Evolutionary conservation across 1,139 yeast genomes (phyloP).

Genomic region (Pneumocystis murina): DNA sequence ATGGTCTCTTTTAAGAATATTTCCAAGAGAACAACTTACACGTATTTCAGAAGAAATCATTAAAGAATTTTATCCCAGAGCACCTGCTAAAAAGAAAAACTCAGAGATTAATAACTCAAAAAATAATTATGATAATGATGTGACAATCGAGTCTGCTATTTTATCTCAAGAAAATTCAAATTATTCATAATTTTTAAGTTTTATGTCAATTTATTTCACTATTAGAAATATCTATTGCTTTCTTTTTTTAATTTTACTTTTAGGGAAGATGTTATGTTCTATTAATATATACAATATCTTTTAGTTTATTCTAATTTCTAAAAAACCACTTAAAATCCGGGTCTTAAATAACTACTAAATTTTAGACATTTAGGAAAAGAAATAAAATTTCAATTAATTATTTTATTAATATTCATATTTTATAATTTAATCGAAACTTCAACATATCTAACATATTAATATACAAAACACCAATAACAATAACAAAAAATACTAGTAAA

Average conservation of each 20-base stretch:
- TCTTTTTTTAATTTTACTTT: not conserved
- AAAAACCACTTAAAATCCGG: not conserved
- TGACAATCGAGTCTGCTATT: not conserved
- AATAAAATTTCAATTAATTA: no score
- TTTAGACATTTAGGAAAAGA: no score
- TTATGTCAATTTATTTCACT: not conserved
- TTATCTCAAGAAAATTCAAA: not conserved
- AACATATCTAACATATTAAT: no score
- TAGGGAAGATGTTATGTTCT: not conserved
- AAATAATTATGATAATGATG: not conserved
- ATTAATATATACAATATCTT: not conserved
- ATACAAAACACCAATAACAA: no score
- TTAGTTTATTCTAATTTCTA: not conserved
- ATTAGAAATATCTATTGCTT: not conserved
- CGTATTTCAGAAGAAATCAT: slow-evolving; percentile 96
- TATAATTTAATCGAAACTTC: no score
- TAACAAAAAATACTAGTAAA: no score
- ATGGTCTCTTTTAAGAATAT: slow-evolving; percentile 93
- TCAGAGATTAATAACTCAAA: not conserved
- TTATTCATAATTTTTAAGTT: not conserved
- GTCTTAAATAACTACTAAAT: no score
- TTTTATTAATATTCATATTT: no score
- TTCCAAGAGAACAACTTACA: slow-evolving; percentile 96
- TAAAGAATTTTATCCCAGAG: slow-evolving; percentile 55
- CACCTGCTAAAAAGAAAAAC: not conserved